Evolutionary conservation across 2,329 filamentous ascomycete genomes (phyloP).

Genomic region (Cladophialophora immunda): DNA sequence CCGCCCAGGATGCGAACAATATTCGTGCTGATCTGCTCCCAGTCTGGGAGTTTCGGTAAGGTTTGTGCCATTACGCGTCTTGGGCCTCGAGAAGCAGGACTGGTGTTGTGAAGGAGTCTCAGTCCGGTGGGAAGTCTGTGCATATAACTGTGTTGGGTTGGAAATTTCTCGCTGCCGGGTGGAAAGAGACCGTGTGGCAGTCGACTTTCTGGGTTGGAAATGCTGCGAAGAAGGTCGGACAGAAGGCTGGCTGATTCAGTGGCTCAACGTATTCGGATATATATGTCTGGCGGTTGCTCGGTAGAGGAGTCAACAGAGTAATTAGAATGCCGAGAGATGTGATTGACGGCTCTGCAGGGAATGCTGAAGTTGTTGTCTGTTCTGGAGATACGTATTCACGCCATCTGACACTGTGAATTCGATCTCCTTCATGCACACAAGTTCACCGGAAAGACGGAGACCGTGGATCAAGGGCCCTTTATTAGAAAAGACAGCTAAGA

Average conservation of each 20-base stretch:
- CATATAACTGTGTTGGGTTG: neutral
- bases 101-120: conserved; percentile 8
- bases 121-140: neutral
- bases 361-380: neutral
- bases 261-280: no score
- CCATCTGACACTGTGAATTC: neutral
- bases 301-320: neutral
- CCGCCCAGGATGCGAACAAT: conserved; percentile 87
- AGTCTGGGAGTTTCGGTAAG: conserved; percentile 72
- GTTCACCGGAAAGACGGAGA: neutral
- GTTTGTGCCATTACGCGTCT: conserved; percentile 63
- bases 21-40: conserved; percentile 78
- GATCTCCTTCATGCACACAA: neutral
- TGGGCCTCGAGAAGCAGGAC: neutral
- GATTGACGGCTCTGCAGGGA: no score
- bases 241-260: no score
- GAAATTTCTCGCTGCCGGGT: neutral
- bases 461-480: neutral
- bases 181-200: no score
- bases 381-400: neutral
- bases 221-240: no score
- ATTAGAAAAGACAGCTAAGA: neutral
- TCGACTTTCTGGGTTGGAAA: no score
- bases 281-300: neutral
- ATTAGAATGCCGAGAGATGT: neutral